phyloP scores from a whole-genome alignment of 2,329 filamentous ascomycete genomes.

The Hymenoscyphus linearis region DNA sequence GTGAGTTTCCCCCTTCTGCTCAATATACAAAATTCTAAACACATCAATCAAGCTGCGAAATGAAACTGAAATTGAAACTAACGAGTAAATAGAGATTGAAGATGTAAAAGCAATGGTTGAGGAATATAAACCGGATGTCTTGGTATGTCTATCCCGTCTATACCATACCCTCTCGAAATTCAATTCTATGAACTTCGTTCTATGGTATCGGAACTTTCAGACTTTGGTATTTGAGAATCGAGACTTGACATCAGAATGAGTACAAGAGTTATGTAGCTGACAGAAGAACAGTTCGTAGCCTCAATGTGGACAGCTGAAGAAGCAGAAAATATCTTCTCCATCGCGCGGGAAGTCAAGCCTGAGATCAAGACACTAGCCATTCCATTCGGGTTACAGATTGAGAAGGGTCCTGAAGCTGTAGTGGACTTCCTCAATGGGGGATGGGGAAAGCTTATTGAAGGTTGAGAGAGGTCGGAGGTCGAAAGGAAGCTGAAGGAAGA shows the following conservation, averaged over 20 bases:
- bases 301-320: constrained; percentile 48
- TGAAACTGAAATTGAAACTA: background rate
- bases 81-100: constrained; percentile 42
- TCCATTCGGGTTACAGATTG: constrained; percentile 48
- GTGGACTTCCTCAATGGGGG: constrained; percentile 45
- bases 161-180: background rate
- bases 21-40: no score
- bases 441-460: constrained; percentile 21
- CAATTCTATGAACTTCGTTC: no score
- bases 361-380: constrained; percentile 47
- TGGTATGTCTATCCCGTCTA: no score
- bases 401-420: constrained; percentile 49
- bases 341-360: constrained; percentile 40
- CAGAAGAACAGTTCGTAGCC: constrained; percentile 45
- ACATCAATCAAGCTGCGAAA: background rate
- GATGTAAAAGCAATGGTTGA: constrained; percentile 50
- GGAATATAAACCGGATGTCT: constrained; percentile 46
- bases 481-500: background rate
- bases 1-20: constrained; percentile 36
- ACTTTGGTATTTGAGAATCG: no score
- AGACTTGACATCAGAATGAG: background rate
- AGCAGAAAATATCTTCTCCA: constrained; percentile 39
- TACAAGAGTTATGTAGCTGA: background rate
- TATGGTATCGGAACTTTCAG: no score
- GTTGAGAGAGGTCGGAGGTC: background rate